Evolutionary conservation across 768 basidiomycete species (phyloP), one percentile per base, ranked within the genome.

Genomic region (Kwoniella botswanensis): DNA sequence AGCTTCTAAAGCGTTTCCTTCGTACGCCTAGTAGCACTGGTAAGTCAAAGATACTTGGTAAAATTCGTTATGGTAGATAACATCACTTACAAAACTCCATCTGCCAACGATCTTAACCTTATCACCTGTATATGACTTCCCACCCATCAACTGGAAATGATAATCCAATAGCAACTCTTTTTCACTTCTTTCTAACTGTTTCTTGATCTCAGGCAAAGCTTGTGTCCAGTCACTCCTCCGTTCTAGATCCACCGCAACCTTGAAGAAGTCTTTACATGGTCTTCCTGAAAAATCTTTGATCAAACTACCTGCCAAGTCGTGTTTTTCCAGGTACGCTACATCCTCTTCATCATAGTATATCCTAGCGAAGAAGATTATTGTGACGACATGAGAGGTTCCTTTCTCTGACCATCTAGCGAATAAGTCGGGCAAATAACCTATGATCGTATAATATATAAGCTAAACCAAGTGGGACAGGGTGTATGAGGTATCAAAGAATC

Each of bases 231-330:
- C 93, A 68, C 89, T 86, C 55, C 93, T 87, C 58, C 93, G 89
- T 78, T 98, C 94, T 42, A 96, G 86, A 79, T 98, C 96, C 4
- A 93, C 92, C 79, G 95, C 92, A 75, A 98, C 90, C 83, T 96
- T 94, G 88, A 90, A 98, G 77, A 95, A 96, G 81, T 97, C 97
- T 83, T 97, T 96, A 85, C 94, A 94, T 89, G 90, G 93, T 59
- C 86, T 85, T 11, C 90, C 91, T 57, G 90, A 87, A 65, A 93
- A 92, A 76, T 94, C 91, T 63, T 87, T 85, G 15, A 89, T 87
- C 58, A 98, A 85, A 6, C 76, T 76, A 9, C 72, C 63, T 18
- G 79, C 61, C 35, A 79, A 42, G 62, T 73, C 71, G 69, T 81
- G 73, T 29, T 76, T 41, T 22, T 71, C 63, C 21, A 84, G 65